Evolutionary conservation across 352 stramenopile genomes (phyloP).

Genomic region (Pythium oligandrum): DNA sequence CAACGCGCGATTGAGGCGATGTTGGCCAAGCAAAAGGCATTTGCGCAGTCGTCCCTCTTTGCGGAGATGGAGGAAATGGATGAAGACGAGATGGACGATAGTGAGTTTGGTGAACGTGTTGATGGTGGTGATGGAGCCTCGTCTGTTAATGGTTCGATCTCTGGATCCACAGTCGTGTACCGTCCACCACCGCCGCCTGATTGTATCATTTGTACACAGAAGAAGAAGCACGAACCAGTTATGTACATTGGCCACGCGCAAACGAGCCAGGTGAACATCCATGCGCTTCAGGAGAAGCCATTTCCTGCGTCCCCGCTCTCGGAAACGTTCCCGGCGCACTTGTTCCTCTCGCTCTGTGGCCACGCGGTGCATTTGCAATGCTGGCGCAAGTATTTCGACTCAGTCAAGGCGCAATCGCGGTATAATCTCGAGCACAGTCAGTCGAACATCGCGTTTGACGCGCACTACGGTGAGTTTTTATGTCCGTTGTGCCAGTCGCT

Average conservation of each 20-base stretch:
- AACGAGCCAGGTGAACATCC: constrained; percentile 53
- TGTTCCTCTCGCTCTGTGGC: constrained; percentile 82
- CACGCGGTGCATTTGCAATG: constrained; percentile 89
- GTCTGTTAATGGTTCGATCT: neutral
- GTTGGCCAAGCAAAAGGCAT: constrained; percentile 73
- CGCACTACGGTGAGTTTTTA: constrained; percentile 83
- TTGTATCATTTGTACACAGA: constrained; percentile 84
- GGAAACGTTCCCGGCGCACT: constrained; percentile 45
- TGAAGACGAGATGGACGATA: constrained; percentile 49
- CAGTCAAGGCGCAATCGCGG: constrained; percentile 63
- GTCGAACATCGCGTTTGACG: constrained; percentile 83
- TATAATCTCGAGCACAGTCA: constrained; percentile 70
- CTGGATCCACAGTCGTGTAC: constrained; percentile 49
- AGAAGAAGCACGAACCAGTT: constrained; percentile 75
- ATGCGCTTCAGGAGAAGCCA: constrained; percentile 42
- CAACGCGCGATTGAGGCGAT: constrained; percentile 82
- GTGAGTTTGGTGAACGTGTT: constrained; percentile 7
- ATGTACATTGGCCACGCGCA: constrained; percentile 86
- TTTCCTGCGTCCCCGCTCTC: constrained; percentile 25
- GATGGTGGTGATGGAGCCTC: constrained; percentile 12
- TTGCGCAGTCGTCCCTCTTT: constrained; percentile 65
- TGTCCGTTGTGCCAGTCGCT: constrained; percentile 89
- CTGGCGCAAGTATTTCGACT: constrained; percentile 88
- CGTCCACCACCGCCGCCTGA: constrained; percentile 58
- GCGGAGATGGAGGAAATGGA: constrained; percentile 64